Evolutionary conservation across 768 basidiomycete species (phyloP), one percentile per base, ranked within the genome.

Genomic region (Megacollybia marginata): DNA sequence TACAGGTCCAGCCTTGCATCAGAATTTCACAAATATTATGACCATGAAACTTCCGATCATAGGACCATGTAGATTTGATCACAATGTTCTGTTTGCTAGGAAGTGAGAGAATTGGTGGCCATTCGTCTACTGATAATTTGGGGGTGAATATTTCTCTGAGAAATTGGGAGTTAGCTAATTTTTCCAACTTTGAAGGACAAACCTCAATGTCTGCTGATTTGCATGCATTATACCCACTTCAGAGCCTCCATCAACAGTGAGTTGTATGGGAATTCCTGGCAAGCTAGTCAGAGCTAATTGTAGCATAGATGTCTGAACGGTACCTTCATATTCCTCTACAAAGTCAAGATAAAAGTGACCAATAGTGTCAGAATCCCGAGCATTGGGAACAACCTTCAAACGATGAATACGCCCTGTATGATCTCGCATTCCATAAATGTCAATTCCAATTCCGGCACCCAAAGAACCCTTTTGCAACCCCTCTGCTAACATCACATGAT

Each of bases 341-440:
- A 40, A 15, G 18, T 40, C 38, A 40, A 40, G 38, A 18, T 40
- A 40, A 18, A 40, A 13, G 8, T 40, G 38, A 18, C 15, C 38
- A 40, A 40, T 18, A 15, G 38, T 40, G 8, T 40, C 13, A 40
- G 38, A 18, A 40, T 18, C 13, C 2, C 38, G 38, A 40, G 38
- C 13, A 15, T 40, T 40, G 13, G 38, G 38, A 15, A 40, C 38
- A 44, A 36, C 20, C 20, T 20, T 31, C 40, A 42, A 18, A 31
- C 16, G 2, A 18, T 23, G 19, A n/a, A 18, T 19, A 12, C 20
- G 10, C 10, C 18, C 15, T 13, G 42, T 19, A 31, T 51, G 50
- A 34, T 51, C 50, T 18, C 50, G 50, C 44, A 51, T 46, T n/a
- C 50, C 50, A 51, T 51, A 51, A 8, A n/a, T 52, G 36, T 52